Evolutionary conservation across 352 stramenopile genomes (phyloP), one percentile per base, ranked within the genome.

Genomic region (Pythium phragmitis): DNA sequence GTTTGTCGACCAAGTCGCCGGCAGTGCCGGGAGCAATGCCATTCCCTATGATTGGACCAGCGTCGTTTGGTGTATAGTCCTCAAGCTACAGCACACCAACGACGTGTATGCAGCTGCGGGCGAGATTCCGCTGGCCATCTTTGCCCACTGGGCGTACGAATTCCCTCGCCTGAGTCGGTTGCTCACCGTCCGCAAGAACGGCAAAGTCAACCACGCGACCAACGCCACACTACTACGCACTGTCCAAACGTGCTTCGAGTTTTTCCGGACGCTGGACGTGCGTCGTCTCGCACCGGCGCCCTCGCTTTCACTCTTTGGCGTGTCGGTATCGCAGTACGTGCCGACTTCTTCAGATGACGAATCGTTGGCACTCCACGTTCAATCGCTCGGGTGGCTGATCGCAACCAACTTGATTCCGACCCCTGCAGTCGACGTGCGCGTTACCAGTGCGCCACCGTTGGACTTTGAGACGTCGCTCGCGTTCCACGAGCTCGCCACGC

Each of bases 61-160:
- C 17, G 34, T 47, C n/a, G 17, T 53, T 26, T 67, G 60, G 60
- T 67, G 50, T 42, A 23, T 67, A 33, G 41, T 60, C 21, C 8
- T 48, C 1, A 54, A 54, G 21, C 48, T 65, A 5, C 39, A 33
- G n/a, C 37, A 65, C 19, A 11, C 36, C 1, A 19, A 3, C 12
- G 49, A 58, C 7, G 26, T 53, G 13, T 58, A 53, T 39, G 14
- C 58, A 6, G 53, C 19, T 8, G 26, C 33, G 4, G n/a, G 8
- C 6, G 26, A 54, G 1, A 39, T 65, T 5, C 58, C 58, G 1
- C 2, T 2, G n/a, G 9, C 16, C 1, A 42, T 67, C 1, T 60
- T 67, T 43, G 60, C 60, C 0, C 50, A 57, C 50, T 67, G 60
- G 50, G 60, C 60, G 19, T 60, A 54, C 37, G 60, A 60, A 17